These are phyloP conservation scores for Monosporozyma solicola DNA, from an alignment of 805 yeast genomes.

Conservation along the genomic window DNA sequence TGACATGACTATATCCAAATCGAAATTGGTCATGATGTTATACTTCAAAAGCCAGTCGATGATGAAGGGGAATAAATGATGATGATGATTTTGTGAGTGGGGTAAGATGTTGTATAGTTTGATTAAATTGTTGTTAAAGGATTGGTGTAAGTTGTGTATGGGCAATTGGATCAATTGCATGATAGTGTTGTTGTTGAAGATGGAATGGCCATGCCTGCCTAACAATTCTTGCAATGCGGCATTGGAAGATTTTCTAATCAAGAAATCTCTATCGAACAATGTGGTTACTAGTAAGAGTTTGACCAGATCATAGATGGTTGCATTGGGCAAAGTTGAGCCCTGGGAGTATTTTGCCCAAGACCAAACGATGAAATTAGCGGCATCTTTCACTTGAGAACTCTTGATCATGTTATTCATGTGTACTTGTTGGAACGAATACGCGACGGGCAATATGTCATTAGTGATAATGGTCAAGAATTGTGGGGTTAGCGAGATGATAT, in stretches of 20 bases:
- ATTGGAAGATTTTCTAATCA: constrained; percentile 69
- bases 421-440: constrained; percentile 51
- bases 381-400: constrained; percentile 71
- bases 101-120: constrained; percentile 13
- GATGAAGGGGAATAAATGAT: constrained; percentile 11
- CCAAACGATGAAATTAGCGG: constrained; percentile 84
- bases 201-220: constrained; percentile 48
- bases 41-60: constrained; percentile 17
- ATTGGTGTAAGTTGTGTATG: constrained; percentile 38
- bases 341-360: constrained; percentile 41
- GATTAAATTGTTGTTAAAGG: constrained; percentile 34
- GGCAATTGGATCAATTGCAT: constrained; percentile 51
- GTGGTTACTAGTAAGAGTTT: constrained; percentile 39
- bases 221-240: constrained; percentile 82
- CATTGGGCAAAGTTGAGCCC: background rate
- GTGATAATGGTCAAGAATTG: constrained; percentile 5
- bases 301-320: constrained; percentile 23
- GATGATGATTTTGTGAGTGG: constrained; percentile 6
- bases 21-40: constrained; percentile 14
- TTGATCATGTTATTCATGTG: constrained; percentile 37
- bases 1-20: constrained; percentile 11
- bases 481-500: constrained; percentile 8
- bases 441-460: constrained; percentile 32
- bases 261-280: constrained; percentile 64
- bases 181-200: constrained; percentile 25